phyloP scores from a whole-genome alignment of 2,329 filamentous ascomycete genomes.

The Fusarium nisikadoi region DNA sequence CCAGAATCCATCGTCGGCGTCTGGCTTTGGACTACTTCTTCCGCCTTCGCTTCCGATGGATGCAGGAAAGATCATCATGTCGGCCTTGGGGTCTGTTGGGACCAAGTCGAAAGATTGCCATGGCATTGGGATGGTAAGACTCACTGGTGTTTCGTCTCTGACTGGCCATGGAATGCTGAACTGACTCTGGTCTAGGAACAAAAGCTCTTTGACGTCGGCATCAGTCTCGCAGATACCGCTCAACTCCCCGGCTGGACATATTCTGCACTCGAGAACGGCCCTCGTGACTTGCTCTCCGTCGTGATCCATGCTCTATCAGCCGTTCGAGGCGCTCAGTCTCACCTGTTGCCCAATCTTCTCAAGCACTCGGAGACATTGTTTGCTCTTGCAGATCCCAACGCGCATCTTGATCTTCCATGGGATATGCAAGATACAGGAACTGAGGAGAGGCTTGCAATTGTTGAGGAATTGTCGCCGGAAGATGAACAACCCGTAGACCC shows the following conservation, averaged over 20 bases:
- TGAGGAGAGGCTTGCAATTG: not conserved
- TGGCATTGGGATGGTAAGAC: conserved; percentile 47
- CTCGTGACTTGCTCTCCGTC: conserved; percentile 44
- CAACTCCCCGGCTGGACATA: conserved; percentile 29
- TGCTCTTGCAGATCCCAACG: conserved; percentile 13
- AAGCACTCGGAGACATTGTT: conserved; percentile 39
- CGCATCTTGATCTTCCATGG: conserved; percentile 21
- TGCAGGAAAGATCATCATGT: conserved; percentile 46
- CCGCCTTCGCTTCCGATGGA: conserved; percentile 43
- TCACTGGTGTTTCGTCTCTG: rapidly evolving
- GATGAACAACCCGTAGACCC: conserved; percentile 2
- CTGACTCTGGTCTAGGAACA: conserved; percentile 39
- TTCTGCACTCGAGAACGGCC: conserved; percentile 43
- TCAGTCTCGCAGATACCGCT: conserved; percentile 46
- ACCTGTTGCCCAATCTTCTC: conserved; percentile 44
- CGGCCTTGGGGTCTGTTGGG: conserved; percentile 39
- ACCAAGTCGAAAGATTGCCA: conserved; percentile 47
- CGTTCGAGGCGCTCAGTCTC: conserved; percentile 43
- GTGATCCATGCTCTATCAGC: conserved; percentile 42
- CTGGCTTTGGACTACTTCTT: conserved; percentile 32
- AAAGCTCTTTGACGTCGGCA: conserved; percentile 48
- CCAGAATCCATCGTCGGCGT: conserved; percentile 37
- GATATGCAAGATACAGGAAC: not conserved
- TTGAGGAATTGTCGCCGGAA: conserved; percentile 22
- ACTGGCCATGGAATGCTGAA: rapidly evolving